Conservation (phyloP, 2,329 filamentous ascomycete genomes). For the Hymenoscyphus occultus region DNA sequence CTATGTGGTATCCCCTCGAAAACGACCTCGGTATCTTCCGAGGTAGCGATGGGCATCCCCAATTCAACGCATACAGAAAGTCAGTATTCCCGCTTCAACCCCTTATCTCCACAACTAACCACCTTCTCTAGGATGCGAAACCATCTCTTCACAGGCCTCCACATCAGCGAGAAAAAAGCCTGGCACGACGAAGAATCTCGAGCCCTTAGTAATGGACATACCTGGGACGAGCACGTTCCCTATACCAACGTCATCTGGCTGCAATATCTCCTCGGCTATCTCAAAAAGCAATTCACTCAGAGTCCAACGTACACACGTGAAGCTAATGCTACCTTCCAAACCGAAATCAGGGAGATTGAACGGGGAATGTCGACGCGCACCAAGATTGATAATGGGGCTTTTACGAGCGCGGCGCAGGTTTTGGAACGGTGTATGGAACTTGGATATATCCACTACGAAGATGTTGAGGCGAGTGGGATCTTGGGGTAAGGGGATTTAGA, state of each 20-base stretch:
- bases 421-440: constrained; percentile 22
- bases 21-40: constrained; percentile 58
- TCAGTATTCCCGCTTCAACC: constrained; percentile 42
- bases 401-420: constrained; percentile 24
- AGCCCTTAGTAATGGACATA: constrained; percentile 19
- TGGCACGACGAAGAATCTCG: constrained; percentile 21
- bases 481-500: background rate
- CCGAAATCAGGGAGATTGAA: constrained; percentile 52
- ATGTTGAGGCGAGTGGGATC: constrained; percentile 10
- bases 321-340: constrained; percentile 42
- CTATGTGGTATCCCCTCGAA: constrained; percentile 58
- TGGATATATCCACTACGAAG: constrained; percentile 27
- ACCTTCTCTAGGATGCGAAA: constrained; percentile 42
- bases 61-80: constrained; percentile 60
- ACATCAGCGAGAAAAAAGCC: constrained; percentile 14
- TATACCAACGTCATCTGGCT: constrained; percentile 67
- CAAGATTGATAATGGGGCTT: constrained; percentile 25
- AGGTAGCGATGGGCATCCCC: constrained; percentile 51
- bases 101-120: constrained; percentile 51
- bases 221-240: constrained; percentile 54
- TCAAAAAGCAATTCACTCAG: constrained; percentile 34
- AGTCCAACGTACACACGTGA: background rate
- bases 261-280: constrained; percentile 57
- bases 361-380: constrained; percentile 45
- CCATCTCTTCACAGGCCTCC: constrained; percentile 24